These are phyloP conservation scores for Sugiyamaella castrensis DNA, from an alignment of 1,139 yeast genomes.

Conservation along the genomic window DNA sequence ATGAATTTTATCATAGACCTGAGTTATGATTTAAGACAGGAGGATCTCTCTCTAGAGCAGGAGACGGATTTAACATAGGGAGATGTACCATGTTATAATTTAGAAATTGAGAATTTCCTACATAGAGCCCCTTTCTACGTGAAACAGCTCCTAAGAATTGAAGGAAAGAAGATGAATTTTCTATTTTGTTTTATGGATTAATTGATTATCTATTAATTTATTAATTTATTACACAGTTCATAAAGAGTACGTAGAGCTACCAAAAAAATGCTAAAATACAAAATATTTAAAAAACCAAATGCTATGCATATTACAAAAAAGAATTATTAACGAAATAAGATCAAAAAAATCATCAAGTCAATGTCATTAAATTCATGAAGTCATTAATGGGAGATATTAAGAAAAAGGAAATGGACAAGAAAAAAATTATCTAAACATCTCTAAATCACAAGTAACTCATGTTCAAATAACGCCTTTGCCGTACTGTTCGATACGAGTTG, in stretches of 20 bases:
- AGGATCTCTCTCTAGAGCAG: background rate
- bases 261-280: no score
- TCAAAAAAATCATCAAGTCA: background rate
- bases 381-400: constrained; percentile 2
- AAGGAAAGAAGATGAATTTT: no score
- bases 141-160: no score
- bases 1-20: constrained; percentile 6
- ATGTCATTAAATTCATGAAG: background rate
- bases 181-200: no score
- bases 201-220: no score
- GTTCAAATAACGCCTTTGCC: constrained; percentile 33
- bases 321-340: background rate
- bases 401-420: background rate
- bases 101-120: no score
- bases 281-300: no score
- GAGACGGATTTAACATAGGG: no score
- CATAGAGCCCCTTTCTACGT: no score
- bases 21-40: background rate
- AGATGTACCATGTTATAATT: no score
- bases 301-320: no score
- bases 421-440: no score
- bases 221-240: background rate
- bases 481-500: constrained; percentile 33
- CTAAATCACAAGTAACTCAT: background rate
- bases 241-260: background rate